Conservation (phyloP, 2,329 filamentous ascomycete species). For the Sporothrix protearum region DNA sequence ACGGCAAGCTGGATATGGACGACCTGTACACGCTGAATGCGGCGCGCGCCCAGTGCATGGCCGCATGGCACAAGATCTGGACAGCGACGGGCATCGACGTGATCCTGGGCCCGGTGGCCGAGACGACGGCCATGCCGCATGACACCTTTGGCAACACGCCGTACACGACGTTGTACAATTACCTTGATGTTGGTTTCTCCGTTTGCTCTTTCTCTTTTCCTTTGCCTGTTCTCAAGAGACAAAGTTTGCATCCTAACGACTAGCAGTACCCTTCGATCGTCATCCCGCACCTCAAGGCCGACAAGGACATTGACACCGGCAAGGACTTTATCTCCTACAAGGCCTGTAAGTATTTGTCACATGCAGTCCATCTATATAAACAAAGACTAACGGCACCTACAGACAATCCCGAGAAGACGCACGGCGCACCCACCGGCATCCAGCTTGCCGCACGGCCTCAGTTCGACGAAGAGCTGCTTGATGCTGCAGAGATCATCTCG, state of each 20-base stretch:
- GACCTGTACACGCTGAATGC: neutral
- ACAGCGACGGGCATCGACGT: neutral
- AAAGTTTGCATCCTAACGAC: neutral
- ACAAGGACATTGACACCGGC: conserved; percentile 4
- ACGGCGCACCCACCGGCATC: neutral
- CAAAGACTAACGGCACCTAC: neutral
- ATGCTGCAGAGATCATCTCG: neutral
- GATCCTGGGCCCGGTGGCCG: neutral
- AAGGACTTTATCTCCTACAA: conserved; percentile 12
- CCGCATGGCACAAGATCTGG: neutral
- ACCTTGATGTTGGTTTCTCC: conserved; percentile 2
- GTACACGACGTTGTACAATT: neutral
- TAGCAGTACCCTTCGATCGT: neutral
- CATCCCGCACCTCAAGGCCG: conserved; percentile 14
- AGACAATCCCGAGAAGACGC: neutral
- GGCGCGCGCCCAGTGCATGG: neutral
- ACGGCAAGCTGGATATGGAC: neutral
- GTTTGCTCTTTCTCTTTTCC: neutral
- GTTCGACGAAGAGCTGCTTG: neutral
- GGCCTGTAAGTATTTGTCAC: neutral
- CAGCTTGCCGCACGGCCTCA: neutral
- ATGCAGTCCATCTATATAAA: neutral
- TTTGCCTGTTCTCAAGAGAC: no score
- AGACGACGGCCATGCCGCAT: conserved; percentile 17
- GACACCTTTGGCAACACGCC: conserved; percentile 13